phyloP scores from a whole-genome alignment of 2,329 filamentous ascomycete species.

The Colletotrichum chlorophyti region DNA sequence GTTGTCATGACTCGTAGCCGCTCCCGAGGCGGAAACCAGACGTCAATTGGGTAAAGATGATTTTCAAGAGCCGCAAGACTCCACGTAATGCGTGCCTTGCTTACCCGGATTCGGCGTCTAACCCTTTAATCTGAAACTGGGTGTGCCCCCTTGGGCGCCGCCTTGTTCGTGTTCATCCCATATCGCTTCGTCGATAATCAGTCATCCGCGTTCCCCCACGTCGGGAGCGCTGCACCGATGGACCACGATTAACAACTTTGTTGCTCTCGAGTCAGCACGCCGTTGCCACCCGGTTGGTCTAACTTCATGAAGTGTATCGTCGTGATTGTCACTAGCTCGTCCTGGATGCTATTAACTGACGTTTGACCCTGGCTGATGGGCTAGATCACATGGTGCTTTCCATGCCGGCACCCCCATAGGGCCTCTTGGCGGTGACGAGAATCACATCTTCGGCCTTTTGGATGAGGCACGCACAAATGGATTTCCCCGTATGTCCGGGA shows the following conservation, averaged over 20 bases:
- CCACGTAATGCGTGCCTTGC: slow-evolving; percentile 4
- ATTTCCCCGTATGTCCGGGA: not conserved
- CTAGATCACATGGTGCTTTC: not conserved
- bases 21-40: too few species aligned
- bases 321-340: not conserved
- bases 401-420: not conserved
- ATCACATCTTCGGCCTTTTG: not conserved
- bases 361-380: not conserved
- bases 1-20: slow-evolving; percentile 21
- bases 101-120: slow-evolving; percentile 7
- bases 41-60: not conserved
- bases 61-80: slow-evolving; percentile 10
- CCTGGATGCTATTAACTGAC: not conserved
- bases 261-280: slow-evolving; percentile 11
- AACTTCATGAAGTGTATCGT: not conserved
- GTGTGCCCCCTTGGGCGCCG: not conserved
- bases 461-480: not conserved
- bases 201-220: slow-evolving; percentile 8
- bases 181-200: not conserved
- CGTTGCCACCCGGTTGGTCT: slow-evolving; percentile 6
- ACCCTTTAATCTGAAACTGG: slow-evolving; percentile 21
- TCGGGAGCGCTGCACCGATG: slow-evolving; percentile 5
- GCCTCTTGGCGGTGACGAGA: not conserved
- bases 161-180: slow-evolving; percentile 13
- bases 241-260: too few species aligned